Conservation (phyloP, 2,329 filamentous ascomycete genomes). For the Conoideocrella luteorostrata region DNA sequence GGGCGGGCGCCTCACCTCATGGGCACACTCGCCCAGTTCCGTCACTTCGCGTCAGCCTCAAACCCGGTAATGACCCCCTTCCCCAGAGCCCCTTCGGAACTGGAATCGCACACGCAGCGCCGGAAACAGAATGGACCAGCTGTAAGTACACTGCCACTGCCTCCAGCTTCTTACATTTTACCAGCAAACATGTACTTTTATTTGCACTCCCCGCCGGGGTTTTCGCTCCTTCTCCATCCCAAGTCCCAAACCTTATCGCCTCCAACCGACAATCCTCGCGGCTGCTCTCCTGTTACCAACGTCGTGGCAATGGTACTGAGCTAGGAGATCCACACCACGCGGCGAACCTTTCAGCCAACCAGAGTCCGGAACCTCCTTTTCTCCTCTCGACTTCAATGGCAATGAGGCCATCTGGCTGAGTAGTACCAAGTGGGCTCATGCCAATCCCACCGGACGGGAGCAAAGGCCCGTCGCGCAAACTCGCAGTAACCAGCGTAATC, state of each 20-base stretch:
- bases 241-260: constrained; percentile 15
- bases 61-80: no score
- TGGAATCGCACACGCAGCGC: no score
- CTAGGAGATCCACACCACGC: neutral
- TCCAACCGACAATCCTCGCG: constrained; percentile 6
- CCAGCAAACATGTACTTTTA: no score
- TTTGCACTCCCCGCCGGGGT: no score
- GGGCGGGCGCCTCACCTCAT: no score
- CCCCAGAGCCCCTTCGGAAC: no score
- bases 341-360: neutral
- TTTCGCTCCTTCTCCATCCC: neutral
- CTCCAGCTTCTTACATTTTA: neutral
- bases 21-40: no score
- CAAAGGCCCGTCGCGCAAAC: constrained; percentile 13
- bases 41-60: no score
- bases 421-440: constrained; percentile 2
- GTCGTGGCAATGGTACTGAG: neutral
- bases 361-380: neutral
- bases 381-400: neutral
- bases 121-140: constrained; percentile 7
- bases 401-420: neutral
- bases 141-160: neutral
- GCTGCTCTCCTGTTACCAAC: neutral
- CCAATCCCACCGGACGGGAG: constrained; percentile 10
- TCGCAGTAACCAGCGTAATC: constrained; percentile 3